A percentile compares a stretch with the other conserved stretches of the same genome.
Conservation (phyloP, 1,284 basidiomycete genomes). For the Boletus semigastroideus region DNA sequence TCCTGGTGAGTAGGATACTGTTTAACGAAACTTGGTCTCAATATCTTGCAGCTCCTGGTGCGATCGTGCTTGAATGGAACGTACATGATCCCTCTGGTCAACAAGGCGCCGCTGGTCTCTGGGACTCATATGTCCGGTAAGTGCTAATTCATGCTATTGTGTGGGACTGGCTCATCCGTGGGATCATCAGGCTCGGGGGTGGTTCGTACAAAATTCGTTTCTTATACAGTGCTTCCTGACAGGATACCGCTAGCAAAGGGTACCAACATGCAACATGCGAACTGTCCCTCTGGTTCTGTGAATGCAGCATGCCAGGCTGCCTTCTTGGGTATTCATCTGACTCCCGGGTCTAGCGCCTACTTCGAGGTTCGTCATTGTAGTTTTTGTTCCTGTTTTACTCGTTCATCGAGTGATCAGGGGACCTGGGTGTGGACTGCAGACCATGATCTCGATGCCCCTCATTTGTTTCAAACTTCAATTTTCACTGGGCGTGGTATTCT, state of each 20-base stretch:
- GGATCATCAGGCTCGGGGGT: constrained; percentile 32
- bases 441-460: constrained; percentile 42
- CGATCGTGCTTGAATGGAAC: constrained; percentile 61
- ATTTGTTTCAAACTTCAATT: constrained; percentile 39
- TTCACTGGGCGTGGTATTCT: constrained; percentile 57
- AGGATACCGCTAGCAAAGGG: constrained; percentile 34
- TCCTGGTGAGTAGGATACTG: constrained; percentile 33
- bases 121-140: constrained; percentile 49
- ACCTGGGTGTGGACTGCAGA: constrained; percentile 62
- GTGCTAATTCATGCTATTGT: background rate
- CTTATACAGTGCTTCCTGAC: background rate
- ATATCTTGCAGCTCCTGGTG: constrained; percentile 43
- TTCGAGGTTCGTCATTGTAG: constrained; percentile 37
- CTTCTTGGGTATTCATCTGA: constrained; percentile 55
- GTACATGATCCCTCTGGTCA: constrained; percentile 46
- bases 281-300: constrained; percentile 37
- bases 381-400: background rate
- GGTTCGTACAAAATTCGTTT: constrained; percentile 15
- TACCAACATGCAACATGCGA: constrained; percentile 40
- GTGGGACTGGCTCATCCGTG: background rate
- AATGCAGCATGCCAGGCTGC: constrained; percentile 43
- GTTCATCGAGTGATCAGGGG: constrained; percentile 30
- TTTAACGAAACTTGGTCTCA: background rate
- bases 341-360: constrained; percentile 47
- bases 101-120: constrained; percentile 53